A percentile compares a stretch with the other conserved stretches of the same genome.
These are phyloP conservation scores for Clarkia xantiana DNA, from an alignment of 345 rosid genomes.

Conservation along the genomic window DNA sequence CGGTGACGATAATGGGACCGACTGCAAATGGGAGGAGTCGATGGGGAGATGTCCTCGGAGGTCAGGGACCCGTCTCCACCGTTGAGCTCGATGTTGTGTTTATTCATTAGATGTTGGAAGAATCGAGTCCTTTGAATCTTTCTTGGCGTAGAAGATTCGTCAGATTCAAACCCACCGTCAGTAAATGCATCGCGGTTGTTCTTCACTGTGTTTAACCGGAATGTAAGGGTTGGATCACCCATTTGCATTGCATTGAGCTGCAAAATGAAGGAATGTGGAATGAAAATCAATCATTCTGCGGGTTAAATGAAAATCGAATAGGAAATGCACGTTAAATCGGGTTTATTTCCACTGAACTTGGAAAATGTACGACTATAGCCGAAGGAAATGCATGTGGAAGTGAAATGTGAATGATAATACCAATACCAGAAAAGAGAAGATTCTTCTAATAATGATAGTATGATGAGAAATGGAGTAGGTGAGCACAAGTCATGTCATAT, in stretches of 20 bases:
- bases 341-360: background rate
- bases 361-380: no score
- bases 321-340: background rate
- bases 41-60: constrained; percentile 60
- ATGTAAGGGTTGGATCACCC: constrained; percentile 22
- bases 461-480: no score
- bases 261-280: background rate
- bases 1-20: constrained; percentile 57
- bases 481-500: no score
- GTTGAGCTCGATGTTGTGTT: constrained; percentile 7
- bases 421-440: no score
- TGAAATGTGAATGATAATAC: no score
- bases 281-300: background rate
- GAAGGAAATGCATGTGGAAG: no score
- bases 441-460: no score
- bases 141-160: constrained; percentile 20
- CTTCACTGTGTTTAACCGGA: constrained; percentile 9
- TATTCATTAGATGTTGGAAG: constrained; percentile 20
- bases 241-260: constrained; percentile 23
- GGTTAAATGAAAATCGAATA: background rate
- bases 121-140: constrained; percentile 18
- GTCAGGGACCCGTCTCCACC: constrained; percentile 11
- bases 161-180: constrained; percentile 17
- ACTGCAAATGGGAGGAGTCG: constrained; percentile 44
- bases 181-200: constrained; percentile 7